Base-by-base conservation (phyloP, 345 rosid species). In the Chamaenerion angustifolium region DNA sequence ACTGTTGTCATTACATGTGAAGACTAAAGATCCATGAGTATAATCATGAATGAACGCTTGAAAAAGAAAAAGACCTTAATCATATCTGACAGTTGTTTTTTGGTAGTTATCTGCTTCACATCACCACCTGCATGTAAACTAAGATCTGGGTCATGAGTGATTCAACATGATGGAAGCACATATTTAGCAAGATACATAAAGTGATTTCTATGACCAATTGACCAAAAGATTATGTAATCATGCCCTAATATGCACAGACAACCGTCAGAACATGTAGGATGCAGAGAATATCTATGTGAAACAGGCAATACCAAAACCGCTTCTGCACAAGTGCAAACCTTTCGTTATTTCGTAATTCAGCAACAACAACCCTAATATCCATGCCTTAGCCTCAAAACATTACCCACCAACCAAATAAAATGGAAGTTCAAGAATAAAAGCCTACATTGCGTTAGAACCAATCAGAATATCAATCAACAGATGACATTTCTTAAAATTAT, bases 41-140 rank as follows among this genome's bases (percentile, higher is more conserved):
- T 31, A 56, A 40, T 58, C 61, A 61, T 45, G 59, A 54, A 56
- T 42, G 59, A 60, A 61, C 45, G 56, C 56, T 51, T 40, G 42
- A 41, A 49, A 47, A 66, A 63, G 50, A 77, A 66, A 63, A 52
- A 77, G 73, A 90, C 95, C 94, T 90, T 79, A 79, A 90, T 79
- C 88, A 90, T 63, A 75, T 83, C 86, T 44, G 88, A 69, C 43
- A 86, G 71, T 49, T 76, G 80, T 16, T 71, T 75, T 68, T 79
- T 78, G 54, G 67, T 62, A 11, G 88, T 51, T 48, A 90, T 70
- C 69, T 62, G 52, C 94, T 90, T 90, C 77, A 90, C 87, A 76
- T 90, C 95, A 71, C 98, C 95, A 18, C 94, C 87, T 83, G 94
- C 83, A 78, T 49, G 70, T 63, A 81, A 71, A 76, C 76, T 71